Evolutionary conservation across 768 basidiomycete species (phyloP), one percentile per base, ranked within the genome.

Genomic region (Boletales sp.): DNA sequence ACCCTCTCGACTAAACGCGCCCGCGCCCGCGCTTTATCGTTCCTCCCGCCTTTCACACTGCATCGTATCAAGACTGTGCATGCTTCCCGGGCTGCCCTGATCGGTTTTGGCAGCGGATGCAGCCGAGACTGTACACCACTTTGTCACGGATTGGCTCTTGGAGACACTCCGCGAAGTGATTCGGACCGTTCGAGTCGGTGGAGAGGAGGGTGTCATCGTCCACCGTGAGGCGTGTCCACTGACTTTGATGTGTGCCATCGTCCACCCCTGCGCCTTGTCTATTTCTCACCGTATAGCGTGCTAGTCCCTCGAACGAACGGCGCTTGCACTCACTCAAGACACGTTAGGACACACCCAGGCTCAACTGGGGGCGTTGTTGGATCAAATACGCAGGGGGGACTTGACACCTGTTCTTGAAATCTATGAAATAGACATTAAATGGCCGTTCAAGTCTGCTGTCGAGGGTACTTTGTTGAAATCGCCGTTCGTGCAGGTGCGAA

Each of bases 291-390:
- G 2, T 31, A 30, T 24, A 30, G 31, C 39, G n/a, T 24, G 13
- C 18, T 52, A 95, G 92, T 93, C 89, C 18, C 77, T 98, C 21
- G 90, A 97, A 67, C 80, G 95, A 24, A 98, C 97, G 95, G 82
- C 90, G 4, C 71, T 94, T 4, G 79, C 90, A 15, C 77, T 98
- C 3, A 93, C 90, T 1, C 76, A 78, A 50, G 95, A 98, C 57
- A 83, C 88, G 60, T 74, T 94, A 38, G 69, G 79, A 21, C 86
- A 90, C 51, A 72, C 73, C 2, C 69, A 79, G 5, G 69, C 72
- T 5, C 85, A 92, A 59, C 75, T 97, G n/a, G 75, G 73, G 4
- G 73, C 68, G 9, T 72, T 98, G 14, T 80, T 86, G 1, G 63
- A 67, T 14, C 81, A 85, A 56, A 81, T 97, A 42, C 77, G 78